Conservation (phyloP, 176 grass and related monocot species). For the Stipa capillata region DNA sequence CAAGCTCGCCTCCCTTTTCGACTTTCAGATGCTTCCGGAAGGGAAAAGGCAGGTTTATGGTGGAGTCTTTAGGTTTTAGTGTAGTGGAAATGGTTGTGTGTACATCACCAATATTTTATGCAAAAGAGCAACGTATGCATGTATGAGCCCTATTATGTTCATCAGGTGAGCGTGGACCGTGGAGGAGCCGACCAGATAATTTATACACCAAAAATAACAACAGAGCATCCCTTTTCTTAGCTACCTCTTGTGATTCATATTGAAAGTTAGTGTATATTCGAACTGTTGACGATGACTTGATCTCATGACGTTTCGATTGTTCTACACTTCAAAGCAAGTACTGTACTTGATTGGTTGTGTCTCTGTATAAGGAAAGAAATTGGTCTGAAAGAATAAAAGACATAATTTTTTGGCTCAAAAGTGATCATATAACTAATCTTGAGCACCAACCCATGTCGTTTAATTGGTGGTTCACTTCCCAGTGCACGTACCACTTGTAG, state of each 20-base stretch:
- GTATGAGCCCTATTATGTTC: constrained; percentile 25
- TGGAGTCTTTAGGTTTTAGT: no score
- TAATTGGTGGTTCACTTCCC: no score
- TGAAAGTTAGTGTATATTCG: constrained; percentile 34
- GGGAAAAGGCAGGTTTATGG: no score
- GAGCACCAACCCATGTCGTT: not conserved
- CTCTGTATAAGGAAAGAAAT: not conserved
- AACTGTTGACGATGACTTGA: constrained; percentile 21
- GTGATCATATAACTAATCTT: not conserved
- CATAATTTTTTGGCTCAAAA: not conserved
- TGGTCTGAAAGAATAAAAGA: not conserved
- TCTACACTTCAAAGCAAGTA: constrained; percentile 43
- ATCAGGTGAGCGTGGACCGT: constrained; percentile 30
- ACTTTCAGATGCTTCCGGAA: no score
- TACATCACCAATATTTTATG: constrained; percentile 47
- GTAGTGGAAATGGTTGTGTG: no score
- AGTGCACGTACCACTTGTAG: no score
- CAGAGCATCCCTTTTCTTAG: constrained; percentile 1
- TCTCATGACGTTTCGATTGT: constrained; percentile 28
- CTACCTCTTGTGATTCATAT: constrained; percentile 15
- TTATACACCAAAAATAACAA: constrained; percentile 23
- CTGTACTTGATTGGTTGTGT: constrained; percentile 17
- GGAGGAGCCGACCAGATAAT: constrained; percentile 3
- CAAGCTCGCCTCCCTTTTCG: no score
- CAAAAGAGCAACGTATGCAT: not conserved